These are phyloP conservation scores for Leucosporidium scottii DNA, from an alignment of 768 basidiomycete genomes.

Conservation along the genomic window DNA sequence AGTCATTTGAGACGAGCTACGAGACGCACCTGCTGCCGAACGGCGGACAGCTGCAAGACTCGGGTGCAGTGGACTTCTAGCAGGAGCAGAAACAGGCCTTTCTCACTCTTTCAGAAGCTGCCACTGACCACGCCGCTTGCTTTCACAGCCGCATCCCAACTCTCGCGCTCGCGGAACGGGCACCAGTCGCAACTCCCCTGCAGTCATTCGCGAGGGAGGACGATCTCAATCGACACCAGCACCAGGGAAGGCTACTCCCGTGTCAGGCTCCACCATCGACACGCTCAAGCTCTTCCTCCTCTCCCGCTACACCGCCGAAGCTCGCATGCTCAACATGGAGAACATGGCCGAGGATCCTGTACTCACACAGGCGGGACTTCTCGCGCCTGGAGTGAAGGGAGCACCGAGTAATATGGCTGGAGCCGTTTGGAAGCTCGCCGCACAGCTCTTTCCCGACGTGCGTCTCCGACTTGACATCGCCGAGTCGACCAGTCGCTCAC, in stretches of 20 bases:
- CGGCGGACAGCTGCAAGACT: too few species aligned
- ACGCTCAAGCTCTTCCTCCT: conserved; percentile 38
- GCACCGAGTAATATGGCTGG: conserved; percentile 54
- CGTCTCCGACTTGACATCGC: conserved; percentile 27
- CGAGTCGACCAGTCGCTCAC: not conserved
- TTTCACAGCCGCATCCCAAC: not conserved
- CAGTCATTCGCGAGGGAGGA: conserved; percentile 16
- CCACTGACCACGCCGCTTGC: not conserved
- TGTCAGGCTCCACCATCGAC: conserved; percentile 24
- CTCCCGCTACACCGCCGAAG: conserved; percentile 40
- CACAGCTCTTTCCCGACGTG: conserved; percentile 68
- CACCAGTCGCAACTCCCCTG: conserved; percentile 17
- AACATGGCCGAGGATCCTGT: conserved; percentile 70
- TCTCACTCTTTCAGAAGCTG: not conserved
- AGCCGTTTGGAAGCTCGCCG: conserved; percentile 82
- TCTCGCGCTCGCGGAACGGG: not conserved
- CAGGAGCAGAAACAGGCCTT: not conserved
- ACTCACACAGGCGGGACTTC: conserved; percentile 62
- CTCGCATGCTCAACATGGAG: conserved; percentile 46
- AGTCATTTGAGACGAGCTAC: not conserved
- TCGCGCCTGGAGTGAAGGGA: conserved; percentile 62
- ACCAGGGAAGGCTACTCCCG: not conserved
- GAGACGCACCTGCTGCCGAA: not conserved
- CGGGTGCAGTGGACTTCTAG: not conserved
- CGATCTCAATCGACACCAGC: conserved; percentile 5